Percentiles rank a stretch among this genome's conserved stretches.
Evolutionary conservation across 495 filamentous ascomycete species (phyloP).

Genomic region (Trypethelium eluteriae): DNA sequence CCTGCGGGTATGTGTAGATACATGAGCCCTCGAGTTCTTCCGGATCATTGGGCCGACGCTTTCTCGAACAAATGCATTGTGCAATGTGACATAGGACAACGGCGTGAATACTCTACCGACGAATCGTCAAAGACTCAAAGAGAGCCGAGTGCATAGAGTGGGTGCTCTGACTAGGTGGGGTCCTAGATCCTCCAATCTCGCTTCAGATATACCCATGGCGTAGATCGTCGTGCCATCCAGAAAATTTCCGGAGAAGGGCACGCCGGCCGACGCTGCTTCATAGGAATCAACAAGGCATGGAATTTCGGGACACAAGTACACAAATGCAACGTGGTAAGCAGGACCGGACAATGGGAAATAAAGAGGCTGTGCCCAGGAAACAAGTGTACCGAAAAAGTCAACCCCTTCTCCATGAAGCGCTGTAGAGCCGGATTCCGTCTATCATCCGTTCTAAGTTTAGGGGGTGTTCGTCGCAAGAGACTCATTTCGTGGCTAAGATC

Average conservation of each 20-base stretch:
- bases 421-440: neutral
- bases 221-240: neutral
- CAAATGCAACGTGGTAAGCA: neutral
- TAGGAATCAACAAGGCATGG: neutral
- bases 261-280: neutral
- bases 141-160: too few relatives aligned
- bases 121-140: too few relatives aligned
- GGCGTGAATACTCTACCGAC: too few relatives aligned
- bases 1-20: too few relatives aligned
- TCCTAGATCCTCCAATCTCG: neutral
- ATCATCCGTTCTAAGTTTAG: neutral
- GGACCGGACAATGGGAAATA: neutral
- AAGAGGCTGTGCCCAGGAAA: conserved; percentile 5
- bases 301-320: neutral
- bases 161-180: neutral
- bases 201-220: neutral
- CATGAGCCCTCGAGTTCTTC: too few relatives aligned
- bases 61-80: too few relatives aligned
- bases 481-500: too few relatives aligned
- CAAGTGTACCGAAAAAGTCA: neutral
- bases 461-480: neutral
- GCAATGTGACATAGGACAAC: too few relatives aligned
- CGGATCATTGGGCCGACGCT: too few relatives aligned
- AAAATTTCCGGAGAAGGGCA: neutral
- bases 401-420: neutral